phyloP scores from a whole-genome alignment of 2,329 filamentous ascomycete species.

The Colletotrichum agaves region DNA sequence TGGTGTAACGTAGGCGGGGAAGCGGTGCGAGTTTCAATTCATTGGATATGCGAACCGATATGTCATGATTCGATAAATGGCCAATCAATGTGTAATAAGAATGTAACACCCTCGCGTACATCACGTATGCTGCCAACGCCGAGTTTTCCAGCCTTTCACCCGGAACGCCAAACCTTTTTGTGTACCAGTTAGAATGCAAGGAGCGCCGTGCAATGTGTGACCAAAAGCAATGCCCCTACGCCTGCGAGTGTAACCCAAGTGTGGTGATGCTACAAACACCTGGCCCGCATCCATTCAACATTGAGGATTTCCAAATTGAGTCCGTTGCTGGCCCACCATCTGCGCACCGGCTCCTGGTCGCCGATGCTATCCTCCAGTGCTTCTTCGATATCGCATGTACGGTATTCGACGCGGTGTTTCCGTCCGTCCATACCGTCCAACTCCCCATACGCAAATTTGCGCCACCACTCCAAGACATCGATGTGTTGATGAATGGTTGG shows the following conservation, averaged over 20 bases:
- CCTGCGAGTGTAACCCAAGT: slow-evolving; percentile 6
- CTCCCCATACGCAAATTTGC: slow-evolving; percentile 69
- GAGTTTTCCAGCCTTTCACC: neutral
- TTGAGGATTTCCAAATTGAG: slow-evolving; percentile 84
- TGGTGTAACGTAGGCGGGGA: neutral
- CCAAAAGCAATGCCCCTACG: slow-evolving; percentile 10
- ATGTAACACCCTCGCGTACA: slow-evolving; percentile 1
- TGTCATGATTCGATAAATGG: neutral
- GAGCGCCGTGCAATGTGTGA: slow-evolving; percentile 6
- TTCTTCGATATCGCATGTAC: slow-evolving; percentile 95
- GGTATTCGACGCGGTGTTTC: slow-evolving; percentile 83
- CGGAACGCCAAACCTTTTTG: slow-evolving; percentile 25
- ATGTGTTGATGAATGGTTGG: slow-evolving; percentile 90
- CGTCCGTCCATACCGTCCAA: slow-evolving; percentile 64
- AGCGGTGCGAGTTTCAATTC: neutral
- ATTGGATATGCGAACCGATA: neutral
- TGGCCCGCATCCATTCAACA: slow-evolving; percentile 89
- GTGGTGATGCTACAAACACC: slow-evolving; percentile 65
- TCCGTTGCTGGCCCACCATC: slow-evolving; percentile 90
- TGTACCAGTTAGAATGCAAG: slow-evolving; percentile 18
- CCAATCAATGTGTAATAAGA: slow-evolving; percentile 12
- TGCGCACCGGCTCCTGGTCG: slow-evolving; percentile 77
- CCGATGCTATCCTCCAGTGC: slow-evolving; percentile 88
- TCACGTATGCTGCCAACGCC: slow-evolving; percentile 16
- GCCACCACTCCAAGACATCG: slow-evolving; percentile 93